Percentiles rank a stretch among this genome's conserved stretches.
Conservation (phyloP, 352 stramenopile species). For the Pythium grandisporangium region DNA sequence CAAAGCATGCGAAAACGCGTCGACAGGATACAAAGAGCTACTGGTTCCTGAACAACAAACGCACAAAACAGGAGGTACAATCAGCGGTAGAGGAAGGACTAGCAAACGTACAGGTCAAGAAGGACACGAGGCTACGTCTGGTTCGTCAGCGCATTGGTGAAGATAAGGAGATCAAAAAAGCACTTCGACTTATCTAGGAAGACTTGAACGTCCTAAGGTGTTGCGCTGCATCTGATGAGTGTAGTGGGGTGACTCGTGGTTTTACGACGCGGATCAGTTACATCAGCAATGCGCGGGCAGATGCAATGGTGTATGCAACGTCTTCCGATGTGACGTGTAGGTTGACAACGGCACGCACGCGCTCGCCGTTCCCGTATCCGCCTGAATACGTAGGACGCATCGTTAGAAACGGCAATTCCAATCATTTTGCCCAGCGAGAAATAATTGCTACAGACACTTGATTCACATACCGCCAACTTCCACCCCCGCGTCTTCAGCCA, state of each 20-base stretch:
- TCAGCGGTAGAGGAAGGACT: constrained; percentile 13
- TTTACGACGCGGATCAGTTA: too few species aligned
- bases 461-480: constrained; percentile 34
- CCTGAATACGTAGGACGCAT: constrained; percentile 17
- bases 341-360: constrained; percentile 65
- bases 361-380: constrained; percentile 48
- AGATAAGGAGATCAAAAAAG: constrained; percentile 61
- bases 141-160: constrained; percentile 36
- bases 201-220: too few species aligned
- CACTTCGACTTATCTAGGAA: constrained; percentile 26
- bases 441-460: too few species aligned
- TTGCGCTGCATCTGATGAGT: too few species aligned
- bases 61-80: constrained; percentile 17
- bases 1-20: constrained; percentile 23
- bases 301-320: constrained; percentile 47
- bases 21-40: constrained; percentile 60
- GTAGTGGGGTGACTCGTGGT: too few species aligned
- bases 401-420: too few species aligned
- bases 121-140: constrained; percentile 10
- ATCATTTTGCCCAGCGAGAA: too few species aligned
- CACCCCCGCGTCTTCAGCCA: constrained; percentile 62
- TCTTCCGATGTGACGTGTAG: constrained; percentile 60
- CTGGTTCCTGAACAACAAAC: constrained; percentile 55
- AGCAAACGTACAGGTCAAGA: background rate
- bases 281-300: constrained; percentile 45